Percentiles rank a stretch among this genome's conserved stretches.
Evolutionary conservation across 495 filamentous ascomycete species (phyloP).

Genomic region (Annulohypoxylon bovei): DNA sequence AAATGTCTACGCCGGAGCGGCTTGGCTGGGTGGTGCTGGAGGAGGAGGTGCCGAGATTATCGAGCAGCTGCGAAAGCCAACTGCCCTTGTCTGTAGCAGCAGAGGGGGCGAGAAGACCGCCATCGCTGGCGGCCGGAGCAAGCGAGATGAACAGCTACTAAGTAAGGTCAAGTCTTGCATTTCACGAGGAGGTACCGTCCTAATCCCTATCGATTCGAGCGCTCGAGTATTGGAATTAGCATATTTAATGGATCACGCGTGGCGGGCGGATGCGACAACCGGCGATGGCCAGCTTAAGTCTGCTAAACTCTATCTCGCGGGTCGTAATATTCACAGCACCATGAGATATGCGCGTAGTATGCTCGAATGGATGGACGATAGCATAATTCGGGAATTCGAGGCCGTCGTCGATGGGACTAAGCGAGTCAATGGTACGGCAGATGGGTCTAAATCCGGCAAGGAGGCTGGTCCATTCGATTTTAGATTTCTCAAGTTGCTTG

Average conservation of each 20-base stretch:
- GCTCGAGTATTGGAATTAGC: conserved; percentile 92
- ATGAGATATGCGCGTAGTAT: conserved; percentile 92
- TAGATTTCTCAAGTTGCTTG: conserved; percentile 81
- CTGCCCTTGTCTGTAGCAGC: conserved; percentile 89
- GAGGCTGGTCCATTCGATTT: conserved; percentile 87
- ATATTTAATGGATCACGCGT: conserved; percentile 90
- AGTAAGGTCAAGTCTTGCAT: conserved; percentile 81
- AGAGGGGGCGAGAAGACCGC: conserved; percentile 79
- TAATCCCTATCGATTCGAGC: conserved; percentile 95
- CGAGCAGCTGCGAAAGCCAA: conserved; percentile 91
- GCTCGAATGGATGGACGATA: conserved; percentile 99
- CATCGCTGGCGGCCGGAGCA: conserved; percentile 74
- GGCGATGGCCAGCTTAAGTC: conserved; percentile 72
- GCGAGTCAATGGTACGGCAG: conserved; percentile 55
- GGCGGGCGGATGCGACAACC: conserved; percentile 69
- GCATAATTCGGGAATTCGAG: conserved; percentile 90
- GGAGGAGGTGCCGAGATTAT: conserved; percentile 87
- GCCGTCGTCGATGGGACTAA: conserved; percentile 66
- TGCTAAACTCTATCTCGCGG: conserved; percentile 82
- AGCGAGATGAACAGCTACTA: conserved; percentile 84
- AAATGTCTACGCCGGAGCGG: conserved; percentile 90
- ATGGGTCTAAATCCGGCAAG: conserved; percentile 49
- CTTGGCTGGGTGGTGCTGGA: conserved; percentile 86
- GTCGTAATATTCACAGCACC: conserved; percentile 79
- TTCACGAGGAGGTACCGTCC: conserved; percentile 85